Evolutionary conservation across 495 filamentous ascomycete species (phyloP).

Genomic region (Penicillium roqueforti): DNA sequence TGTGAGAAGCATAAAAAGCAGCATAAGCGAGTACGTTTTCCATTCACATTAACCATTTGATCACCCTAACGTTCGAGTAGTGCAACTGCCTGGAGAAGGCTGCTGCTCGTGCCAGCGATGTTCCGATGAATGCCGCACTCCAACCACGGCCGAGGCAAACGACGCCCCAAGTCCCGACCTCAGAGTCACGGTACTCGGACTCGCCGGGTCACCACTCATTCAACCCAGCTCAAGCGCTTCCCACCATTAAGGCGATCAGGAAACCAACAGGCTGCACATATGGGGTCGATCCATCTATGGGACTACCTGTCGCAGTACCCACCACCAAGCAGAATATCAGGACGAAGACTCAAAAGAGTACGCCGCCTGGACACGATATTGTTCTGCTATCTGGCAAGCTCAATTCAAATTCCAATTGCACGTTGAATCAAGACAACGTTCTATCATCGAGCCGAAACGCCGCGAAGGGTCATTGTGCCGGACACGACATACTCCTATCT

Average conservation of each 20-base stretch:
- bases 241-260: constrained; percentile 8
- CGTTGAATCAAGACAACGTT: not conserved
- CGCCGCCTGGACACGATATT: not conserved
- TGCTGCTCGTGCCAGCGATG: constrained; percentile 21
- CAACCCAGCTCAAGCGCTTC: constrained; percentile 2
- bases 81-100: constrained; percentile 46
- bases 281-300: constrained; percentile 8
- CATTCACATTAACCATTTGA: constrained; percentile 3
- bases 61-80: constrained; percentile 26
- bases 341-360: not conserved
- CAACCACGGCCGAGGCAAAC: constrained; percentile 11
- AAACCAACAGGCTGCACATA: constrained; percentile 5
- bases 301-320: not conserved
- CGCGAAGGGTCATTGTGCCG: not conserved
- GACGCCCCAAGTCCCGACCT: constrained; percentile 2
- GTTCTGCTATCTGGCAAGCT: constrained; percentile 1
- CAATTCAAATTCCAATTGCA: not conserved
- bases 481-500: not conserved
- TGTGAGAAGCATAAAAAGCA: constrained; percentile 49
- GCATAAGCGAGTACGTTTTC: constrained; percentile 41
- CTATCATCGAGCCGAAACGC: not conserved
- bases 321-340: not conserved
- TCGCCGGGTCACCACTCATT: constrained; percentile 13
- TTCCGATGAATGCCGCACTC: constrained; percentile 14
- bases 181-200: constrained; percentile 7